Evolutionary conservation across 208 protist species (phyloP).

Genomic region (Vickermania spadyakhi): DNA sequence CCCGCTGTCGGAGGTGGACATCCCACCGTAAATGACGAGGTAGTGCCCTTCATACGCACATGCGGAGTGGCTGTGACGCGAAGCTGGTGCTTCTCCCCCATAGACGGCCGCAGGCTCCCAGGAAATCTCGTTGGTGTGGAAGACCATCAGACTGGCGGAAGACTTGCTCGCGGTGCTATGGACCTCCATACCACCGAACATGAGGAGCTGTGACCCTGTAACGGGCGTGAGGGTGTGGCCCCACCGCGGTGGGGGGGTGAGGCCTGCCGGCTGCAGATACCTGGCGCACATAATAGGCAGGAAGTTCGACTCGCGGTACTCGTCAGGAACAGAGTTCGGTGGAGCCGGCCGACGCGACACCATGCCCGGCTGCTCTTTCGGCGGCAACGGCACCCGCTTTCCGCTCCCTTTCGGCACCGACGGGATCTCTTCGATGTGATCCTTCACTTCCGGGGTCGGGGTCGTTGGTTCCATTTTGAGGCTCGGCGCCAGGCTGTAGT

Average conservation of each 20-base stretch:
- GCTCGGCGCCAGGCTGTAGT: slow-evolving; percentile 2
- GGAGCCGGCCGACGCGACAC: not conserved
- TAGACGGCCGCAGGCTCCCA: slow-evolving; percentile 56
- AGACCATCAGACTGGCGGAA: slow-evolving; percentile 39
- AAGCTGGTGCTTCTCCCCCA: slow-evolving; percentile 12
- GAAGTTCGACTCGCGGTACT: slow-evolving; percentile 64
- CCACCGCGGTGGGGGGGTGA: slow-evolving; percentile 49
- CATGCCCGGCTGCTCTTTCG: not conserved
- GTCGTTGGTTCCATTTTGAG: no score
- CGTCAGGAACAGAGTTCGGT: not conserved
- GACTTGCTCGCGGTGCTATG: slow-evolving; percentile 15
- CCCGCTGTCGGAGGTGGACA: slow-evolving; percentile 15
- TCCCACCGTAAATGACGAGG: slow-evolving; percentile 61
- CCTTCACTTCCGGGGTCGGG: no score
- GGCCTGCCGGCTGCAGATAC: slow-evolving; percentile 47
- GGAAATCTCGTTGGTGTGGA: slow-evolving; percentile 39
- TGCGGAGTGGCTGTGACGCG: slow-evolving; percentile 64
- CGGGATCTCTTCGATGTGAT: not conserved
- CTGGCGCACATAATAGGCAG: slow-evolving; percentile 74
- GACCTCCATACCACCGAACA: slow-evolving; percentile 62
- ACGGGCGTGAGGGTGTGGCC: slow-evolving; percentile 68
- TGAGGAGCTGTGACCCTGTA: slow-evolving; percentile 17
- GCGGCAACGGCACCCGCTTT: not conserved
- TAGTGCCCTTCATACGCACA: slow-evolving; percentile 52
- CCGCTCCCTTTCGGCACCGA: not conserved